Evolutionary conservation across 495 filamentous ascomycete genomes (phyloP), one percentile per base, ranked within the genome.

Genomic region (Aspergillus kassunensis): DNA sequence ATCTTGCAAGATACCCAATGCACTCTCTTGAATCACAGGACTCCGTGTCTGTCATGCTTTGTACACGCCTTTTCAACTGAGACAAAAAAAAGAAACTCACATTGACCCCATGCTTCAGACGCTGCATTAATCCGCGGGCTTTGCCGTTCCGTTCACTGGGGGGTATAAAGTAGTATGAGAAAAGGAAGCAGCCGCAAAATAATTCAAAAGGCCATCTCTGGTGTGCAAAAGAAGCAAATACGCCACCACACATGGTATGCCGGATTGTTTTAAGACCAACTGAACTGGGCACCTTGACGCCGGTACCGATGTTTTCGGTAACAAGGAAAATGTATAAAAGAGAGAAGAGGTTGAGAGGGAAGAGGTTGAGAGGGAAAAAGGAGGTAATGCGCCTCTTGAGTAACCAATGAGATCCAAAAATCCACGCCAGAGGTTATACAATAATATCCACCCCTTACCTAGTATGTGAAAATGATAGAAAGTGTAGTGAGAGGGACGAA

Each of bases 161-260:
- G 67, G 64, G 64, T 69, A 69, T 73, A 69, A 59, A 62, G 49
- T 60, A 49, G 49, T 44, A 33, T 37, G 30, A 37, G 23, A 37
- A 34, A 49, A 21, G n/a, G 54, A 61, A 61, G 49, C 39, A 60
- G 56, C 46, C 49, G 30, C 24, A 43, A 16, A 37, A 44, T 24
- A 34, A 15, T 44, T 16, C 18, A 44, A 21, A 44, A 30, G 34
- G 39, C 30, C 30, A 36, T 19, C 15, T n/a, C 23, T 15, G 30
- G 23, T 13, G 19, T 13, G 25, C 29, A 15, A 33, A 55, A 19
- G 19, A 25, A 23, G 39, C 35, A 21, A 27, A 34, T 19, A 25
- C 29, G 39, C 36, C 29, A 45, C 21, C 47, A 51, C 51, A 44
- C 15, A 35, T 33, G 19, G 29, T 42, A 33, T 27, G 40, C 11